Evolutionary conservation across 1,284 basidiomycete species (phyloP).

Genomic region (Erythrobasidium hasegawianum): DNA sequence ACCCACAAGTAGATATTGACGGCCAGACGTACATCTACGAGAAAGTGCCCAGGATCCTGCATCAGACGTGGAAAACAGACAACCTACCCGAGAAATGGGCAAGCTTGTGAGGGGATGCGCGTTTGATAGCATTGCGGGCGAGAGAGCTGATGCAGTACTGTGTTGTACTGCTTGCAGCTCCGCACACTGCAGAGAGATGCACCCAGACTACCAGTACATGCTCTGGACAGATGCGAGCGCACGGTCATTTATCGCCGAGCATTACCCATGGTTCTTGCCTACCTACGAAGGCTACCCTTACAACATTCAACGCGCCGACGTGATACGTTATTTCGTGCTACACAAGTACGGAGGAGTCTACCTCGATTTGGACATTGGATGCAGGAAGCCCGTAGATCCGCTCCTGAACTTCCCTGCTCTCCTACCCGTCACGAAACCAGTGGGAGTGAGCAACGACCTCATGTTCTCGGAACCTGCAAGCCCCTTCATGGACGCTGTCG

Average conservation of each 20-base stretch:
- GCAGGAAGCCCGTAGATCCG: constrained; percentile 15
- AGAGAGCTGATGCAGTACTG: too few species aligned
- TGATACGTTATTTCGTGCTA: constrained; percentile 91
- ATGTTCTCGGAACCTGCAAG: constrained; percentile 82
- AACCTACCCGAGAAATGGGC: constrained; percentile 76
- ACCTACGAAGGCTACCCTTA: constrained; percentile 90
- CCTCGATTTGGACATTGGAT: constrained; percentile 91
- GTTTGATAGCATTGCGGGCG: too few species aligned
- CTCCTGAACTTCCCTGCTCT: constrained; percentile 54
- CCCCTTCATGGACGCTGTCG: constrained; percentile 86
- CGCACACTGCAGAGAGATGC: constrained; percentile 48
- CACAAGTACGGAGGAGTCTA: constrained; percentile 94
- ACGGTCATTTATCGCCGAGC: constrained; percentile 77
- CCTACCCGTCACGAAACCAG: constrained; percentile 90
- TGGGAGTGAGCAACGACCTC: constrained; percentile 94
- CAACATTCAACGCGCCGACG: constrained; percentile 91
- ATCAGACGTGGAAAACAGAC: constrained; percentile 98
- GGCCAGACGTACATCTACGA: constrained; percentile 9
- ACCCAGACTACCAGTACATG: constrained; percentile 72
- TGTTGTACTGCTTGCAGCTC: constrained; percentile 30
- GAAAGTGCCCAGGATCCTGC: constrained; percentile 77
- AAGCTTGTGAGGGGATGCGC: background rate
- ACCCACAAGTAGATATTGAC: background rate
- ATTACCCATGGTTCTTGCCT: constrained; percentile 87
- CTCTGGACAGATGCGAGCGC: constrained; percentile 93